Percentiles rank a stretch among this genome's conserved stretches.
Evolutionary conservation across 2,329 filamentous ascomycete genomes (phyloP).

Genomic region (Chaetomium sp.): DNA sequence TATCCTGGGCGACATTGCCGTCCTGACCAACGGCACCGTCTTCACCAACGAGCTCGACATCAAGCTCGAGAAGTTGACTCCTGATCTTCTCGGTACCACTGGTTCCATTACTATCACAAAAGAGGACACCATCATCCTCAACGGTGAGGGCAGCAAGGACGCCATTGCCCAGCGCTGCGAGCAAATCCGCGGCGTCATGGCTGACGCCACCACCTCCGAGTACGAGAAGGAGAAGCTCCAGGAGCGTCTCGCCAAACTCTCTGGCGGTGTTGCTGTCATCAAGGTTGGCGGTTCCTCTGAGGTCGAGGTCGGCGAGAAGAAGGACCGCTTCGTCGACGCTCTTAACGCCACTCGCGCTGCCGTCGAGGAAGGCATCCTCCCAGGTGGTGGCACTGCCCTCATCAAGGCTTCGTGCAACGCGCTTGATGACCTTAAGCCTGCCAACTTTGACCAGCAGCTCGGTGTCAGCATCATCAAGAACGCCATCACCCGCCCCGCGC

Average conservation of each 20-base stretch:
- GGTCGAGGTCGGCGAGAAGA: conserved; percentile 99
- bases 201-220: conserved; percentile 87
- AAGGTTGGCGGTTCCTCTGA: conserved; percentile 97
- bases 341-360: conserved; percentile 96
- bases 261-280: conserved; percentile 97
- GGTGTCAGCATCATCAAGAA: conserved; percentile 97
- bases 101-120: conserved; percentile 99
- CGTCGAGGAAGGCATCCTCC: conserved; percentile 98
- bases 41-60: conserved; percentile 98
- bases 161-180: conserved; percentile 90
- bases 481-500: conserved; percentile 90
- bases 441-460: conserved; percentile 99
- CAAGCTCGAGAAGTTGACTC: conserved; percentile 97
- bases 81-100: conserved; percentile 93
- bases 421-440: conserved; percentile 71
- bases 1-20: conserved; percentile 91
- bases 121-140: conserved; percentile 98
- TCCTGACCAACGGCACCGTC: conserved; percentile 94
- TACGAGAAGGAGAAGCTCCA: conserved; percentile 99
- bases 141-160: conserved; percentile 95
- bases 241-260: conserved; percentile 98
- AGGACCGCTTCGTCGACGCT: conserved; percentile 98
- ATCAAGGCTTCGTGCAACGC: conserved; percentile 95
- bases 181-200: conserved; percentile 97
- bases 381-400: conserved; percentile 94